Percentiles rank a stretch among this genome's conserved stretches.
phyloP scores from a whole-genome alignment of 768 basidiomycete genomes.

The Obba rivulosa region DNA sequence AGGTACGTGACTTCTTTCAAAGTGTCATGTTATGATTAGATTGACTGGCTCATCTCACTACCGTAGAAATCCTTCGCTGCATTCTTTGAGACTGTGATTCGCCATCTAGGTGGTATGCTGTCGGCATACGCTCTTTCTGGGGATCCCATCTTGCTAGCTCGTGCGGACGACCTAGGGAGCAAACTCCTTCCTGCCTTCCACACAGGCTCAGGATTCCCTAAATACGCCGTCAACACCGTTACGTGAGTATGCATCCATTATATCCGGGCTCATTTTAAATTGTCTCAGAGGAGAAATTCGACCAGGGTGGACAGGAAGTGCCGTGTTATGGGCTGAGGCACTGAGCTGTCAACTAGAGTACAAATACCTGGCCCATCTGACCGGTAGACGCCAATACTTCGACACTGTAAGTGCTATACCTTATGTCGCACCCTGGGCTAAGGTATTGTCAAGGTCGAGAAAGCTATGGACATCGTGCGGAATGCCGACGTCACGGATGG shows the following conservation, averaged over 20 bases:
- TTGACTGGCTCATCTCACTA: not conserved
- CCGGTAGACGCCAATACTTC: conserved; percentile 61
- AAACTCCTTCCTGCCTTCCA: conserved; percentile 69
- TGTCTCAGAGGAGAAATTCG: conserved; percentile 33
- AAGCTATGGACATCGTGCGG: conserved; percentile 43
- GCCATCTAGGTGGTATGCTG: conserved; percentile 83
- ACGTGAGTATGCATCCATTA: conserved; percentile 33
- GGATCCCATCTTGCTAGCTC: conserved; percentile 54
- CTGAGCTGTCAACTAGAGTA: conserved; percentile 84
- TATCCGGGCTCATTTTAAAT: not conserved
- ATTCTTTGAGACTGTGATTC: conserved; percentile 83
- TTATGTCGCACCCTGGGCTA: not conserved
- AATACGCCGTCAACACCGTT: conserved; percentile 61
- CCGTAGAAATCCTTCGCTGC: conserved; percentile 34
- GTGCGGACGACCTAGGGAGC: conserved; percentile 76
- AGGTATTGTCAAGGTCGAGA: conserved; percentile 35
- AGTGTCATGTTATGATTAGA: not conserved
- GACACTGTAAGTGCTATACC: conserved; percentile 39
- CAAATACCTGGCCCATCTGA: conserved; percentile 78
- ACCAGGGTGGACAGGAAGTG: conserved; percentile 30
- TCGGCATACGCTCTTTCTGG: conserved; percentile 76
- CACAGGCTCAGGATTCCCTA: conserved; percentile 65
- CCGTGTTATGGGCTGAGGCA: conserved; percentile 60
- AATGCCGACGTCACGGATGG: conserved; percentile 11
- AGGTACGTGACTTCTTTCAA: conserved; percentile 26